Evolutionary conservation across 768 basidiomycete species (phyloP).

Genomic region (Macrocybe gigantea): DNA sequence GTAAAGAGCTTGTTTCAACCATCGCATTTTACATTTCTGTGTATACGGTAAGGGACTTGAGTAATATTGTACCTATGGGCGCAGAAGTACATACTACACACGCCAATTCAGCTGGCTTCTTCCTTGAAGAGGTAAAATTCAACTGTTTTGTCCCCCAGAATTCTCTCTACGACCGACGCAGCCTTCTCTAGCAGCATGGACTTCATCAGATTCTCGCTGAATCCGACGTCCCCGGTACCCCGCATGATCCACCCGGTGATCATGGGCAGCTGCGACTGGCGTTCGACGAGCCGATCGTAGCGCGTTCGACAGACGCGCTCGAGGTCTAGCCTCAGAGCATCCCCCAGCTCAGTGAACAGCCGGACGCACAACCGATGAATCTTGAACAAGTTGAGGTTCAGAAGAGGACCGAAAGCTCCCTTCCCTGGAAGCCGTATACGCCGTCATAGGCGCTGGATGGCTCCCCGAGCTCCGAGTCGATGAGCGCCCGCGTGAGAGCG

Average conservation of each 20-base stretch:
- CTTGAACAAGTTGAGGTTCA: slow-evolving; percentile 6
- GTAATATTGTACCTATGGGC: too few relatives aligned
- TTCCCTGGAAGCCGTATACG: too few relatives aligned
- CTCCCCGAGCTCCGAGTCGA: slow-evolving; percentile 3
- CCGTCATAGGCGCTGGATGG: not conserved
- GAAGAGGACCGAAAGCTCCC: slow-evolving; percentile 1
- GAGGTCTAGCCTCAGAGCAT: not conserved
- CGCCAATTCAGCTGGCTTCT: not conserved
- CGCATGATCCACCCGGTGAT: slow-evolving; percentile 4
- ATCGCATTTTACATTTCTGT: too few relatives aligned
- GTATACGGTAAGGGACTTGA: too few relatives aligned
- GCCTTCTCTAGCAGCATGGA: slow-evolving; percentile 2
- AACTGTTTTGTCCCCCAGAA: not conserved
- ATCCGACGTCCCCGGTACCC: not conserved
- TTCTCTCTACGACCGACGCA: not conserved
- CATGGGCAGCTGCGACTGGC: slow-evolving; percentile 3
- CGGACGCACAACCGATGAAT: slow-evolving; percentile 7
- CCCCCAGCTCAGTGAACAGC: slow-evolving; percentile 2
- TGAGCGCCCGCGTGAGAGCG: not conserved
- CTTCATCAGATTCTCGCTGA: not conserved
- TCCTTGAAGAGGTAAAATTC: not conserved
- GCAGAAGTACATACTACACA: not conserved
- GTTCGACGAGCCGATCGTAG: not conserved
- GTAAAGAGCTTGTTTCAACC: too few relatives aligned
- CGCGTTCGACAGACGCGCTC: not conserved